phyloP scores from a whole-genome alignment of 805 yeast species.

The Starmerella kuoi region DNA sequence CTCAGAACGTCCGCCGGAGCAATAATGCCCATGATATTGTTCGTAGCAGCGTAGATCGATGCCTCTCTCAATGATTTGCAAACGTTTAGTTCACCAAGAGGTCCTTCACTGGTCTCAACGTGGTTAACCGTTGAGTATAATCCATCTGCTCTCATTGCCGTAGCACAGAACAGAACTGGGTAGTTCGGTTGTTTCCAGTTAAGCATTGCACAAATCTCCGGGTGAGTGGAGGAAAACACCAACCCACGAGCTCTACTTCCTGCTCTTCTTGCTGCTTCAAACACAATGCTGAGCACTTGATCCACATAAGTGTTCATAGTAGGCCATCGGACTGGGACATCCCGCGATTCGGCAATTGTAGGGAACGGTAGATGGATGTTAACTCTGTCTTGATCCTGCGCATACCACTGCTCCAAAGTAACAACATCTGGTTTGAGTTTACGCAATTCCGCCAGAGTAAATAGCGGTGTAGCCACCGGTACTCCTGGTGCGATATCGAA shows the following conservation, averaged over 20 bases:
- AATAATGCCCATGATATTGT: conserved; percentile 75
- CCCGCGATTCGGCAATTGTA: conserved; percentile 18
- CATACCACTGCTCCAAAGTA: conserved; percentile 26
- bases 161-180: conserved; percentile 80
- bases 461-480: conserved; percentile 29
- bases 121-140: conserved; percentile 23
- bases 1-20: conserved; percentile 58
- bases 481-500: conserved; percentile 68
- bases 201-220: conserved; percentile 80
- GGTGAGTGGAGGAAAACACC: conserved; percentile 74
- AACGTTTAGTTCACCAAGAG: conserved; percentile 21
- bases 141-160: conserved; percentile 28
- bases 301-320: conserved; percentile 69
- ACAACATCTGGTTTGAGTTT: conserved; percentile 14
- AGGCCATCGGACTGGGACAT: conserved; percentile 22
- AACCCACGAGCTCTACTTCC: conserved; percentile 35
- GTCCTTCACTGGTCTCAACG: conserved; percentile 25
- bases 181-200: conserved; percentile 99
- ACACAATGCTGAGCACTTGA: conserved; percentile 53
- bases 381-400: conserved; percentile 11
- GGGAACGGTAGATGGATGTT: conserved; percentile 26
- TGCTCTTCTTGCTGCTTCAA: conserved; percentile 52
- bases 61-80: conserved; percentile 67
- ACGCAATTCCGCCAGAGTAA: conserved; percentile 23
- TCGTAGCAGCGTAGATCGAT: conserved; percentile 61